Evolutionary conservation across 148 eudicot genomes (phyloP), one percentile per base, ranked within the genome.

Genomic region (Rhododendron mucronatum): DNA sequence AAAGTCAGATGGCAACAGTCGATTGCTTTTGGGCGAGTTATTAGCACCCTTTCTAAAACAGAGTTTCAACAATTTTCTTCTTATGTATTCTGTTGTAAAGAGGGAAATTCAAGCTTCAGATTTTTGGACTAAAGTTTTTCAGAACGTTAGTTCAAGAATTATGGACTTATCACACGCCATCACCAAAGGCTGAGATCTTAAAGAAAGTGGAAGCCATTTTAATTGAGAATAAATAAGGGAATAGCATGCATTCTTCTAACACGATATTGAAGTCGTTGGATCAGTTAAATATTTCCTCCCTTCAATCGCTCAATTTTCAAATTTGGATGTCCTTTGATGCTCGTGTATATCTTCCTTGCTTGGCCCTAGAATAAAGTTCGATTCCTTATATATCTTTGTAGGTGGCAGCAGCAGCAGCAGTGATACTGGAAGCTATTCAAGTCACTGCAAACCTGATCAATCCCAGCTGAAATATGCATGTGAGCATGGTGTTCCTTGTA

Each of bases 401-500:
- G 90, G 88, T 88, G 93, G 84, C 28, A 59, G 92, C 76, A 87
- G 89, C 76, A 87, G 89, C 59, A 88, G 89, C 55, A 89, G 88
- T 79, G 92, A 92, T 48, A 84, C 88, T 9, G 88, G 90, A 85
- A 93, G 92, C 83, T 89, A 87, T 83, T 93, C 93, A 10, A 86
- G 90, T 79, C 85, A 89, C 53, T 81, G 87, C 26, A 51, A 84
- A 39, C 84, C 67, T 35, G 86, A 87, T 35, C 81, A 82, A 5
- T 75, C 84, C n/a, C 59, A 41, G 20, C 65, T 83, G 13, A 86
- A 81, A 75, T 35, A 75, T 37, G 6, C 80, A 26, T 82, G 86
- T 57, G 51, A 79, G 79, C 83, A 63, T 13, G 80, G 50, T 37
- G 39, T 78, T 41, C 57, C 59, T 69, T 78, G 33, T 73, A 74